Evolutionary conservation across 2,329 filamentous ascomycete species (phyloP).

Genomic region (Apiospora arundinis): DNA sequence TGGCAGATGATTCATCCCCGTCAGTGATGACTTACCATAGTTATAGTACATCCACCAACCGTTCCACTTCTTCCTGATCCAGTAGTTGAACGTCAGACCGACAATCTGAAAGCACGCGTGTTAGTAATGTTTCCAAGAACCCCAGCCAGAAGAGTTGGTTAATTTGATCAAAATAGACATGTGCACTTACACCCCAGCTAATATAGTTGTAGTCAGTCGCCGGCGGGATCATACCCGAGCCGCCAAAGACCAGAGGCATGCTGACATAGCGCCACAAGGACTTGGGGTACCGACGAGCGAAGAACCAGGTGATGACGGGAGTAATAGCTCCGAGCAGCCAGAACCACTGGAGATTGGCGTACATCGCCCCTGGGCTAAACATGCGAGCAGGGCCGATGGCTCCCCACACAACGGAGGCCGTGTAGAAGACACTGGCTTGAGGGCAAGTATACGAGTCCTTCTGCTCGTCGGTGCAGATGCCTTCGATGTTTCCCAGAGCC

Average conservation of each 20-base stretch:
- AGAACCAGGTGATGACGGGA: constrained; percentile 37
- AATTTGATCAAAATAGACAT: constrained; percentile 47
- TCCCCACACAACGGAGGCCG: constrained; percentile 43
- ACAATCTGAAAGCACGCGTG: constrained; percentile 37
- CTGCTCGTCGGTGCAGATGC: constrained; percentile 39
- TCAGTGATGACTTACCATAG: constrained; percentile 4
- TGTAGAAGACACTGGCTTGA: constrained; percentile 41
- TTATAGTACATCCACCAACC: constrained; percentile 42
- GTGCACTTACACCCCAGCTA: constrained; percentile 57
- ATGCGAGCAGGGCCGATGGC: constrained; percentile 42
- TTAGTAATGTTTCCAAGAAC: constrained; percentile 31
- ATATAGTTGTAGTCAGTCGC: constrained; percentile 54
- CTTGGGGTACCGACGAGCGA: constrained; percentile 47
- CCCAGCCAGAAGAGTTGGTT: constrained; percentile 31
- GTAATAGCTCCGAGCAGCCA: constrained; percentile 42
- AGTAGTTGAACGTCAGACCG: constrained; percentile 40
- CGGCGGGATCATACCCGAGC: constrained; percentile 41
- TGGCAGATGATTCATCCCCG: neutral
- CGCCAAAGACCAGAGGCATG: constrained; percentile 43
- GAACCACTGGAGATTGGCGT: constrained; percentile 40
- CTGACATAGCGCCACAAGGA: constrained; percentile 42
- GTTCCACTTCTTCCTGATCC: constrained; percentile 38
- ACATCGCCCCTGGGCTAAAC: constrained; percentile 40
- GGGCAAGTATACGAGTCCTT: constrained; percentile 41
- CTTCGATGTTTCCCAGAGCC: constrained; percentile 38